phyloP scores from a whole-genome alignment of 164 flowering plant species.

The Magnolia changhungtana region DNA sequence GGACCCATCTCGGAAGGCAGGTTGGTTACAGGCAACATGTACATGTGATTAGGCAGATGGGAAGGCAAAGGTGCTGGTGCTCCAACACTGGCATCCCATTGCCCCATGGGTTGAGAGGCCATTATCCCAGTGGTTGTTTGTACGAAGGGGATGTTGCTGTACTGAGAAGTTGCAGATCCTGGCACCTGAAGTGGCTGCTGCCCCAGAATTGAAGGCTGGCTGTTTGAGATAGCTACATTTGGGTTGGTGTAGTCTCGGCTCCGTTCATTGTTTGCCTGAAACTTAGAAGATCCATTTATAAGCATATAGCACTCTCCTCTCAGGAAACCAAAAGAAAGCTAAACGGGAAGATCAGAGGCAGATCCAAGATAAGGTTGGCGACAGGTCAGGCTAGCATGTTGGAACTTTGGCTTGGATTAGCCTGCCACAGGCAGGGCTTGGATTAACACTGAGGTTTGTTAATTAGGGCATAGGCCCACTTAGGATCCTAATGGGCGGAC shows the following conservation, averaged over 20 bases:
- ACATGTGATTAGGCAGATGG: conserved; percentile 41
- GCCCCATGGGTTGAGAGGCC: conserved; percentile 36
- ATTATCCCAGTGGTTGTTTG: conserved; percentile 28
- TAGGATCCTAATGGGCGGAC: too few relatives aligned
- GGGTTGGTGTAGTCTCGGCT: conserved; percentile 83
- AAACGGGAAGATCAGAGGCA: too few relatives aligned
- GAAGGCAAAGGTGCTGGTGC: conserved; percentile 37
- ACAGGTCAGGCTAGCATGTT: too few relatives aligned
- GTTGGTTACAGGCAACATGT: conserved; percentile 36
- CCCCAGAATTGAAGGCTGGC: conserved; percentile 66
- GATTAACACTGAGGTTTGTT: too few relatives aligned
- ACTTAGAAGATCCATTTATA: not conserved
- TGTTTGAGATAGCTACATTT: conserved; percentile 31
- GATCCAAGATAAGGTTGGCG: too few relatives aligned
- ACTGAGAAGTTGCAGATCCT: conserved; percentile 37
- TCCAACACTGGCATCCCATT: conserved; percentile 35
- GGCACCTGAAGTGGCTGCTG: conserved; percentile 49
- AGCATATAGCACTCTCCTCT: too few relatives aligned
- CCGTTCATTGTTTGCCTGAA: conserved; percentile 83
- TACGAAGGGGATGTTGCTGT: conserved; percentile 39
- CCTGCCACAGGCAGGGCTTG: too few relatives aligned
- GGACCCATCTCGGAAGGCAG: conserved; percentile 32
- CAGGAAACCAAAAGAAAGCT: too few relatives aligned
- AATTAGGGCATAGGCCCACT: too few relatives aligned
- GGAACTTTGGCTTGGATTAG: too few relatives aligned